A percentile compares a stretch with the other conserved stretches of the same genome.
phyloP scores from a whole-genome alignment of 2,329 filamentous ascomycete genomes.

The Penicillium italicum region DNA sequence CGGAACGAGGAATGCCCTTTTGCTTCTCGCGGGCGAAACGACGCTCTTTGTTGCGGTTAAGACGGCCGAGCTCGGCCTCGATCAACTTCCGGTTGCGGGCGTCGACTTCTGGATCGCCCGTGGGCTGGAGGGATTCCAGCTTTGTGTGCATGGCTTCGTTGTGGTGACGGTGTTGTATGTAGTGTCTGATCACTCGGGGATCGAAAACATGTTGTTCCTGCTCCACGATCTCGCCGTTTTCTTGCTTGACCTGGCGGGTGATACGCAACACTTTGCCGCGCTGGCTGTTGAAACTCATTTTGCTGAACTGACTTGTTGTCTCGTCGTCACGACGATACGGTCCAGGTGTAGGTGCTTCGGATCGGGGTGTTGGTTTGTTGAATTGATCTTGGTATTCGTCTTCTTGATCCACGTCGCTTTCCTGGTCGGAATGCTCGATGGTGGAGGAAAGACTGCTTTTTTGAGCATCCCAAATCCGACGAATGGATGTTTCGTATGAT shows the following conservation, averaged over 20 bases:
- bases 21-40: constrained; percentile 86
- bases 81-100: constrained; percentile 60
- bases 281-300: constrained; percentile 65
- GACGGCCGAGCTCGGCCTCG: constrained; percentile 71
- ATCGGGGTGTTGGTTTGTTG: constrained; percentile 59
- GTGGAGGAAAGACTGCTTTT: constrained; percentile 70
- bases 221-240: constrained; percentile 61
- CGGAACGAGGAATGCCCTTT: constrained; percentile 59
- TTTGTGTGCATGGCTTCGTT: constrained; percentile 69
- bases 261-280: constrained; percentile 70
- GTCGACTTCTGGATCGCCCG: constrained; percentile 65
- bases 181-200: constrained; percentile 81
- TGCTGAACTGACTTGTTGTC: constrained; percentile 72
- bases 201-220: constrained; percentile 66
- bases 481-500: constrained; percentile 87
- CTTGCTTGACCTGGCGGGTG: constrained; percentile 62
- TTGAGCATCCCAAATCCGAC: constrained; percentile 88
- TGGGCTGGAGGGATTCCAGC: constrained; percentile 60
- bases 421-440: constrained; percentile 70
- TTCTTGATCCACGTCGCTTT: constrained; percentile 58
- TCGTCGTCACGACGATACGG: constrained; percentile 63
- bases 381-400: constrained; percentile 45
- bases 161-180: constrained; percentile 72
- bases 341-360: constrained; percentile 61
- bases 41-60: constrained; percentile 88